A percentile compares a stretch with the other conserved stretches of the same genome.
phyloP scores from a whole-genome alignment of 2,329 filamentous ascomycete genomes.

The Albophoma yamanashiensis region DNA sequence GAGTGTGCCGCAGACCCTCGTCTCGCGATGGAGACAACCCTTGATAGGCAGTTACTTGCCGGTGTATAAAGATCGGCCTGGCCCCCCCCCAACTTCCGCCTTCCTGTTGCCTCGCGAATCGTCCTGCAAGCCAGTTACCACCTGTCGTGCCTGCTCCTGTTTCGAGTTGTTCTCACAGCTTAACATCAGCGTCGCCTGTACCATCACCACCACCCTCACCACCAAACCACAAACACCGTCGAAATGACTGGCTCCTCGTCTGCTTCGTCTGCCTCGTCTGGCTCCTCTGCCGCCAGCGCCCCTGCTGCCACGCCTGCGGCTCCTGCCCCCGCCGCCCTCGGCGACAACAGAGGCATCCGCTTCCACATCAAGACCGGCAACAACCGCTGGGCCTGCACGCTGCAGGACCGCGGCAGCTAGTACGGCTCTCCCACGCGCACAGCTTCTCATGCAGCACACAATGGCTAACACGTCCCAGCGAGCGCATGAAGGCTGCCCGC shows the following conservation, averaged over 20 bases:
- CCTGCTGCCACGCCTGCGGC: slow-evolving; percentile 7
- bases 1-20: neutral
- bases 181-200: neutral
- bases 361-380: slow-evolving; percentile 35
- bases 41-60: neutral
- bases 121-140: neutral
- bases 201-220: neutral
- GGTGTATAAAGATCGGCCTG: neutral
- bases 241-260: slow-evolving; percentile 10
- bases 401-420: slow-evolving; percentile 33
- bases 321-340: slow-evolving; percentile 13
- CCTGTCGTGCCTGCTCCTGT: neutral
- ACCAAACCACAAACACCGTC: neutral
- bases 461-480: slow-evolving; percentile 13
- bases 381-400: slow-evolving; percentile 25
- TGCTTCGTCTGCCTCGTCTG: slow-evolving; percentile 4
- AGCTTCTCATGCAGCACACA: neutral
- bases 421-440: slow-evolving; percentile 16
- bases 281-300: slow-evolving; percentile 6
- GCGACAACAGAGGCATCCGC: slow-evolving; percentile 30
- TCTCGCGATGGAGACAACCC: neutral
- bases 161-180: neutral
- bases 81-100: neutral
- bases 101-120: neutral
- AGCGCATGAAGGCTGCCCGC: slow-evolving; percentile 27